Evolutionary conservation across 768 basidiomycete genomes (phyloP).

Genomic region (Pisolithus tinctorius): DNA sequence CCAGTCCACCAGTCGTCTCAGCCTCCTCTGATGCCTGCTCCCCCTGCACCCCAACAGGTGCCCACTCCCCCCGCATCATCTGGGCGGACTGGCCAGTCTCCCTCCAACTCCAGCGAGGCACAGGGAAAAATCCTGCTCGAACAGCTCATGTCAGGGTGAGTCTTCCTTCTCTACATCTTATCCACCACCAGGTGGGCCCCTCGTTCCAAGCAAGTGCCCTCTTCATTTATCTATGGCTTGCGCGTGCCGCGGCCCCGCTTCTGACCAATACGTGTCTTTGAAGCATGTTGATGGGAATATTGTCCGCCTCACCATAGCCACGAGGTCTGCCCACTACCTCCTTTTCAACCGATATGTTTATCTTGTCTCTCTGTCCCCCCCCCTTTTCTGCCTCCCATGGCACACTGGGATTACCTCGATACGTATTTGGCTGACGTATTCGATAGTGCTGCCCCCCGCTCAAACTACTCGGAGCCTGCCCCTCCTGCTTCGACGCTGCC

Average conservation of each 20-base stretch:
- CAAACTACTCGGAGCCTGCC: constrained; percentile 46
- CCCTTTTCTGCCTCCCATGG: constrained; percentile 20
- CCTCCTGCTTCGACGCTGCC: constrained; percentile 26
- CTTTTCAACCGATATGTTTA: constrained; percentile 19
- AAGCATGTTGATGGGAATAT: constrained; percentile 9
- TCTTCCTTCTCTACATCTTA: constrained; percentile 12
- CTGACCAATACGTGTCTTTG: neutral
- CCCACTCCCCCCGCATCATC: constrained; percentile 64
- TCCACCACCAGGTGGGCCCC: neutral
- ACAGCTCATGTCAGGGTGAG: constrained; percentile 77
- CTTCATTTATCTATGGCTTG: neutral
- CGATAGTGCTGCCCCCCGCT: constrained; percentile 40
- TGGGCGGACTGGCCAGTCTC: constrained; percentile 48
- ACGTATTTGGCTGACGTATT: constrained; percentile 21
- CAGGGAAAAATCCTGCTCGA: constrained; percentile 74
- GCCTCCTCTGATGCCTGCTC: constrained; percentile 13
- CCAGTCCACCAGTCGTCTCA: constrained; percentile 15
- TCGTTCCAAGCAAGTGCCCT: neutral
- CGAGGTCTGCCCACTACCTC: constrained; percentile 14
- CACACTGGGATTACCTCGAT: constrained; percentile 28
- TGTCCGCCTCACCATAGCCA: constrained; percentile 22
- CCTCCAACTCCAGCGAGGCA: constrained; percentile 48
- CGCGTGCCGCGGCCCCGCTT: neutral
- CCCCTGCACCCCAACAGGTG: constrained; percentile 47
- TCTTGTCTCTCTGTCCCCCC: constrained; percentile 9